Conservation (phyloP, 139 green algal genomes). For the Chlamydomonas sphaeroides region DNA sequence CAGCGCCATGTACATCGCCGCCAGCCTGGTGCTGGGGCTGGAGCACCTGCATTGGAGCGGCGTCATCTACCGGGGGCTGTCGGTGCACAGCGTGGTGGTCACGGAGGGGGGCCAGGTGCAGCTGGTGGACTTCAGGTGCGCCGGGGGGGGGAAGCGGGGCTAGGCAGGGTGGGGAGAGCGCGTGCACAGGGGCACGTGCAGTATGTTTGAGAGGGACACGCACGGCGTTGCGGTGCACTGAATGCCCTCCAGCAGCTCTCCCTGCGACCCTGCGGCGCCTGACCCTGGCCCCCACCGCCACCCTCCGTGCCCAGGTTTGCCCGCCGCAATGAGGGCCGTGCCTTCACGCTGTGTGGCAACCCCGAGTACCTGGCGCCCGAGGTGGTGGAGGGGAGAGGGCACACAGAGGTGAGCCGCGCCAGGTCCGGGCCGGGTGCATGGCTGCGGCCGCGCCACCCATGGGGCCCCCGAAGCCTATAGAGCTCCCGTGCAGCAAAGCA, state of each 20-base stretch:
- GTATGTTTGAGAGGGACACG: too few species aligned
- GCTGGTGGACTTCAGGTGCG: conserved; percentile 56
- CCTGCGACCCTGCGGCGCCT: too few species aligned
- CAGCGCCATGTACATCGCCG: conserved; percentile 61
- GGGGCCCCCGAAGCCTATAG: too few species aligned
- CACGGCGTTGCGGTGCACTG: too few species aligned
- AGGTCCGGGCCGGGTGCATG: too few species aligned
- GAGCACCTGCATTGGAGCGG: conserved; percentile 69
- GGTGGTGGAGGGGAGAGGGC: conserved; percentile 67
- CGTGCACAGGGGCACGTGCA: too few species aligned
- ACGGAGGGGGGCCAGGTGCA: conserved; percentile 63
- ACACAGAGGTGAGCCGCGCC: conserved; percentile 34
- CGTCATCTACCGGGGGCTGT: conserved; percentile 68
- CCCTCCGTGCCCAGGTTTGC: conserved; percentile 64
- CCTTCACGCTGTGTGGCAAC: conserved; percentile 82
- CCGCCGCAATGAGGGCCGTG: conserved; percentile 62
- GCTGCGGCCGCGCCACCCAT: too few species aligned
- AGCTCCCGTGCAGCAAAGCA: too few species aligned
- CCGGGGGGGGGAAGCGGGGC: too few species aligned
- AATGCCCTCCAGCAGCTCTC: too few species aligned
- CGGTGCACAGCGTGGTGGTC: conserved; percentile 65
- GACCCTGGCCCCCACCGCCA: too few species aligned
- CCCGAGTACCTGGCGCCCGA: conserved; percentile 80
- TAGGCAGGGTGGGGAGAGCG: too few species aligned
- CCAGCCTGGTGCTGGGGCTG: conserved; percentile 67